Evolutionary conservation across 164 flowering plant species (phyloP).

Genomic region (Pachysandra terminalis): DNA sequence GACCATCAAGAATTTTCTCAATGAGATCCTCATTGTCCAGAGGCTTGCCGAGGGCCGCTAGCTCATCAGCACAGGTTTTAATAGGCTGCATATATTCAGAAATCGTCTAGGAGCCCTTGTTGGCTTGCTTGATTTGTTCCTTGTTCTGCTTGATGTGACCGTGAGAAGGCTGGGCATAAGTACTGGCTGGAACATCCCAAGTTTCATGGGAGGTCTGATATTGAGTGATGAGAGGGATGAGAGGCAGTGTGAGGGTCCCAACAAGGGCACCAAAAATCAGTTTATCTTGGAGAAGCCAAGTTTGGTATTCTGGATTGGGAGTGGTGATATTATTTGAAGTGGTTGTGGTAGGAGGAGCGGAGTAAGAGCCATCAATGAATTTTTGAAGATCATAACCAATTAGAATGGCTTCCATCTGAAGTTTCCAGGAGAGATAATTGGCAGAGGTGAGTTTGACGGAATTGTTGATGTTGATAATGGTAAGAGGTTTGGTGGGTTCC

Average conservation of each 20-base stretch:
- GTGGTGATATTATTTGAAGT: not conserved
- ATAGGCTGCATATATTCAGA: slow-evolving; percentile 6
- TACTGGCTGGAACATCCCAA: slow-evolving; percentile 2
- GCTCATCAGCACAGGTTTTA: slow-evolving; percentile 1
- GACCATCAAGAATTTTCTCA: not conserved
- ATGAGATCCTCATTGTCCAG: slow-evolving; percentile 10
- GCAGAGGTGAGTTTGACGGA: slow-evolving; percentile 5
- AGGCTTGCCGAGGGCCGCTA: slow-evolving; percentile 9
- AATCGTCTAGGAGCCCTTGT: not conserved
- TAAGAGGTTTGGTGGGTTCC: slow-evolving; percentile 7
- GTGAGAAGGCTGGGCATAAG: slow-evolving; percentile 4
- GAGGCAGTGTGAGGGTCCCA: not conserved
- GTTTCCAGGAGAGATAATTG: slow-evolving; percentile 11
- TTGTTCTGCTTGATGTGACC: slow-evolving; percentile 13
- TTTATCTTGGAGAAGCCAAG: slow-evolving; percentile 15
- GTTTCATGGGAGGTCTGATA: not conserved
- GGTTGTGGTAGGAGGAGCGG: no score
- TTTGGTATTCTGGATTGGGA: slow-evolving; percentile 1
- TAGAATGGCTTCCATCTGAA: slow-evolving; percentile 12
- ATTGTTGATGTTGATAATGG: slow-evolving; percentile 3
- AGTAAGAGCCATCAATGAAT: slow-evolving; percentile 5
- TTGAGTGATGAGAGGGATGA: not conserved
- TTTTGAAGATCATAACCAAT: slow-evolving; percentile 12
- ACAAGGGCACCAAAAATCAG: slow-evolving; percentile 15
- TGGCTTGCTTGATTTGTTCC: not conserved